Base-by-base conservation (phyloP, 192 early-diverging fungal genomes). In the Entomortierella beljakovae region DNA sequence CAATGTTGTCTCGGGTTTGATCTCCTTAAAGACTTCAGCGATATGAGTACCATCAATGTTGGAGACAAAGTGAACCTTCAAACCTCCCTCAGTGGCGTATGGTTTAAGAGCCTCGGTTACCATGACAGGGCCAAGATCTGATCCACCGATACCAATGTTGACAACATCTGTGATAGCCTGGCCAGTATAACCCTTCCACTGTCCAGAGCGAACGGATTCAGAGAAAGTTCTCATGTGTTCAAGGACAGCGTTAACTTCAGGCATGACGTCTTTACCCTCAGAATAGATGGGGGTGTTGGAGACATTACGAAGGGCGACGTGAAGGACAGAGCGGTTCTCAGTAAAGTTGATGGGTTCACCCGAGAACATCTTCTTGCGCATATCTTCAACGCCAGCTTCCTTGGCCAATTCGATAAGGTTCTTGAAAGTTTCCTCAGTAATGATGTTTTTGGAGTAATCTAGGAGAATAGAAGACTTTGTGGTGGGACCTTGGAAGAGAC, bases 81-180 rank as follows among this genome's bases (percentile, higher is more conserved):
- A 82, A 5, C 87, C 92, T 2, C 75, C 75, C 56, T 79, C 67
- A 55, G 94, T 87, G 50, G 93, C 90, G 82, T 95, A 98, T 26
- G 92, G 93, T 87, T 98, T 98, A 68, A 99, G 87, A 9, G 97
- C 96, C 84, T 99, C 96, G n/a, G 97, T 98, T 23, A 96, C 97
- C 97, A 99, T 99, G 59, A 97, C 95, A 25, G 97, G 97, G 33
- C 97, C 97, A 37, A 99, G 87, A 82, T 99, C 97, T 3, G 96
- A 98, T 75, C 97, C 97, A 81, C 97, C 97, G 74, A 99, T 99
- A 65, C 97, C 97, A 86, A 99, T 97, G 88, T 99, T 99, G 81
- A 99, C 94, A 51, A 99, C 80, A 77, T 98, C 96, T 38, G 94
- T 95, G 79, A 99, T 98, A 46, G 85, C 70, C 82, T 98, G 86